Conservation (phyloP, 352 stramenopile genomes). For the Phytophthora tentaculata region DNA sequence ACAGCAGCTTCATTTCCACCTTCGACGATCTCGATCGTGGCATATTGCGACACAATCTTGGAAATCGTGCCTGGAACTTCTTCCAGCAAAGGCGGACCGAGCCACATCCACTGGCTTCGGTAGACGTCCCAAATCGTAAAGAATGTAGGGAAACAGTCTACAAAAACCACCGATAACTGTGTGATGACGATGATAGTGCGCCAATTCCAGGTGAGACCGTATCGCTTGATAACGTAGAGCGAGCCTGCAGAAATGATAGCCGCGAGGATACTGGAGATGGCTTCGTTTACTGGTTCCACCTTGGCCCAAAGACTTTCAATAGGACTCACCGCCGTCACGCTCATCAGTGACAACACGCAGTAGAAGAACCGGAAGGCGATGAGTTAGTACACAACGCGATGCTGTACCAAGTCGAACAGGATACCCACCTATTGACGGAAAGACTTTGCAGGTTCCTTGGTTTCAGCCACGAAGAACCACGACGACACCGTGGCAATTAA, state of each 20-base stretch:
- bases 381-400: conserved; percentile 54
- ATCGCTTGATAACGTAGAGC: conserved; percentile 43
- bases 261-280: conserved; percentile 38
- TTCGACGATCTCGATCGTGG: conserved; percentile 54
- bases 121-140: conserved; percentile 62
- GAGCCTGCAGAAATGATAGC: conserved; percentile 36
- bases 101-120: conserved; percentile 62
- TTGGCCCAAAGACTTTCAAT: conserved; percentile 49
- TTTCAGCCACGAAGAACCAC: conserved; percentile 54
- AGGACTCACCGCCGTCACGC: conserved; percentile 34
- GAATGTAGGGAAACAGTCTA: conserved; percentile 50
- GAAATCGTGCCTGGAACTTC: conserved; percentile 43
- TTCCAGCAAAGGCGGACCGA: conserved; percentile 50
- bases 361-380: conserved; percentile 54
- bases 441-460: conserved; percentile 21
- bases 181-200: conserved; percentile 47
- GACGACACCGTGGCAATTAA: conserved; percentile 37
- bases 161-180: conserved; percentile 39
- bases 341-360: conserved; percentile 46
- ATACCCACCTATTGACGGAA: conserved; percentile 25
- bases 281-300: conserved; percentile 50
- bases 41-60: conserved; percentile 55
- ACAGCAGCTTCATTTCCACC: conserved; percentile 53
- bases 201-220: conserved; percentile 54
- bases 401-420: conserved; percentile 54